These are phyloP conservation scores for Paramecium sonneborni DNA, from an alignment of 73 alveolate genomes.

Conservation along the genomic window DNA sequence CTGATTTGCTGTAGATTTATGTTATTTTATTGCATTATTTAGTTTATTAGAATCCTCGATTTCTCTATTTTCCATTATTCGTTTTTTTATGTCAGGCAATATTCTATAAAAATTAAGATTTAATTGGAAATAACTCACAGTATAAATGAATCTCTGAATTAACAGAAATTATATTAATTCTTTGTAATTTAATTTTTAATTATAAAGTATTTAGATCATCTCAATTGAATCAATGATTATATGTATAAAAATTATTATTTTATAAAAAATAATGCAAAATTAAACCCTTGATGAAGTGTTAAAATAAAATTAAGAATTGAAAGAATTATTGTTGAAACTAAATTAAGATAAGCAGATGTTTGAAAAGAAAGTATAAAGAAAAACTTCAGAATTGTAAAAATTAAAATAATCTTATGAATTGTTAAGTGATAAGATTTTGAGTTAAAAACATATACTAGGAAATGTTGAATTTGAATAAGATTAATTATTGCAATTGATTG, in stretches of 20 bases:
- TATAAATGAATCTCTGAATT: neutral
- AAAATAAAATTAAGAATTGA: conserved; percentile 22
- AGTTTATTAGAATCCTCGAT: neutral
- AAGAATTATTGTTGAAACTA: neutral
- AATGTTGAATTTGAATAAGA: neutral
- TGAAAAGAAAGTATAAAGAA: conserved; percentile 32
- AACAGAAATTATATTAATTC: neutral
- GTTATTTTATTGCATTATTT: neutral
- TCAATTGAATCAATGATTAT: neutral
- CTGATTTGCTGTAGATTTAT: neutral
- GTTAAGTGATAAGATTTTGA: neutral
- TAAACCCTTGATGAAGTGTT: neutral
- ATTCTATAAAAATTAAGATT: neutral
- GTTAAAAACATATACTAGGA: neutral
- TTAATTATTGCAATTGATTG: neutral
- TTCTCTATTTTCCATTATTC: conserved; percentile 2
- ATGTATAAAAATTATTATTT: neutral
- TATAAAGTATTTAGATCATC: neutral
- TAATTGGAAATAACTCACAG: neutral
- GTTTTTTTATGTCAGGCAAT: neutral
- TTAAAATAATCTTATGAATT: neutral
- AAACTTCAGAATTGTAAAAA: neutral
- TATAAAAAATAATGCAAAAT: neutral
- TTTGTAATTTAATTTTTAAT: neutral
- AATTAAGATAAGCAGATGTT: conserved; percentile 24